phyloP scores from a whole-genome alignment of 768 basidiomycete species.

The Mycena belliarum region DNA sequence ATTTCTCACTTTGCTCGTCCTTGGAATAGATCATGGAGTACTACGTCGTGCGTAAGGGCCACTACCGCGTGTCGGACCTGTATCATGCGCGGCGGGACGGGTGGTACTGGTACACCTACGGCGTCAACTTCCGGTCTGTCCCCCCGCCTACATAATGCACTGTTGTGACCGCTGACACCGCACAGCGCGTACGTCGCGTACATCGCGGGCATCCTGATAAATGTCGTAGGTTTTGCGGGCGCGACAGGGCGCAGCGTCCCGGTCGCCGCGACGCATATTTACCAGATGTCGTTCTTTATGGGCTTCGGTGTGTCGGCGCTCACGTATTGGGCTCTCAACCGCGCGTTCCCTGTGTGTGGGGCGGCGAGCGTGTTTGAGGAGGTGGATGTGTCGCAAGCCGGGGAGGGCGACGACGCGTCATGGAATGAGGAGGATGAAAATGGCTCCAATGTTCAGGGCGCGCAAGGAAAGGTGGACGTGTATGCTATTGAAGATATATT shows the following conservation, averaged over 20 bases:
- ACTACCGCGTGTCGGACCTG: constrained; percentile 70
- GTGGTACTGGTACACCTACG: constrained; percentile 78
- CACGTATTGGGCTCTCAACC: constrained; percentile 46
- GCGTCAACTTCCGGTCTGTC: constrained; percentile 71
- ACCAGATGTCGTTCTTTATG: constrained; percentile 82
- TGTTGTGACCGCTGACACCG: too few relatives aligned
- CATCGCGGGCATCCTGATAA: constrained; percentile 75
- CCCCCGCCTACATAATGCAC: too few relatives aligned
- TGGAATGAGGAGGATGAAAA: constrained; percentile 11
- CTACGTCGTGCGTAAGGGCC: constrained; percentile 70
- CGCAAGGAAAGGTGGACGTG: not conserved
- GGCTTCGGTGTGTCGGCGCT: constrained; percentile 71
- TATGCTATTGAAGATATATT: constrained; percentile 1
- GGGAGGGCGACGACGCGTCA: constrained; percentile 12
- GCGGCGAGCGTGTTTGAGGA: constrained; percentile 50
- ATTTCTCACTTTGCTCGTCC: not conserved
- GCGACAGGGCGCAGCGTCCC: constrained; percentile 68
- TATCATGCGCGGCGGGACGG: constrained; percentile 57
- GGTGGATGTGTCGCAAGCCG: constrained; percentile 48
- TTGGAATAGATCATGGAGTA: constrained; percentile 68
- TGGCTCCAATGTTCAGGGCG: constrained; percentile 13
- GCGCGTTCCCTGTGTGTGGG: constrained; percentile 5
- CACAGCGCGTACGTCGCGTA: constrained; percentile 65
- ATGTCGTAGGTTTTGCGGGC: constrained; percentile 80
- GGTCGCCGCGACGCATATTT: constrained; percentile 69